Evolutionary conservation across 345 rosid genomes (phyloP).

Genomic region (Carallia pectinifolia): DNA sequence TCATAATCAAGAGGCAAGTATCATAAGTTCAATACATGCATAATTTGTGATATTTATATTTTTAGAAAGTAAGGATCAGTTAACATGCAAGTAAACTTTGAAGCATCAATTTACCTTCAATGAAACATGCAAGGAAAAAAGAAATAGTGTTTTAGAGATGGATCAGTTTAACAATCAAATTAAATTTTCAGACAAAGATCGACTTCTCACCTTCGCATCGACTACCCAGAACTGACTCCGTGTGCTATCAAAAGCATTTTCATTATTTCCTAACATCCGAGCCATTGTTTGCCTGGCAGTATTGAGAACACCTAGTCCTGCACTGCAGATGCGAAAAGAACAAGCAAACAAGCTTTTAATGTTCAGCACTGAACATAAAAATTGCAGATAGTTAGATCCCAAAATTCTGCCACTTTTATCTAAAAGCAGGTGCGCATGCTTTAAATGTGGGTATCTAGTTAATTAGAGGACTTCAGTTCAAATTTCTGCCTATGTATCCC

Average conservation of each 20-base stretch:
- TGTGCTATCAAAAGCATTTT: constrained; percentile 84
- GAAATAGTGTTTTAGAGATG: background rate
- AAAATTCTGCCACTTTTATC: background rate
- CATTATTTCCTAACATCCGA: constrained; percentile 88
- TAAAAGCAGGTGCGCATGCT: background rate
- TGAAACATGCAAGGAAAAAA: no score
- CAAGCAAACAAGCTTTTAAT: constrained; percentile 17
- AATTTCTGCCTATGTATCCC: background rate
- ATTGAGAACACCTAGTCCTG: constrained; percentile 96
- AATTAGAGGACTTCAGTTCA: background rate
- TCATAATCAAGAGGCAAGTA: no score
- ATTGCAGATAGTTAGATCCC: background rate
- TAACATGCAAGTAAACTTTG: no score
- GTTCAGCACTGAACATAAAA: background rate
- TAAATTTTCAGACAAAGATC: background rate
- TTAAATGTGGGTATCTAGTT: background rate
- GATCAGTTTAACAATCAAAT: background rate
- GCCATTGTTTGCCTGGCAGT: constrained; percentile 99
- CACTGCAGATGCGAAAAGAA: constrained; percentile 52
- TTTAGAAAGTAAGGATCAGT: no score
- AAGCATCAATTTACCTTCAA: no score
- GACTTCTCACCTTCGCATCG: constrained; percentile 72
- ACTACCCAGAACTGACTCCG: constrained; percentile 96
- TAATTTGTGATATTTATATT: no score
- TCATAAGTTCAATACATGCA: no score